These are phyloP conservation scores for Entamoeba histolytica DNA, from an alignment of 208 protist genomes.

Conservation along the genomic window DNA sequence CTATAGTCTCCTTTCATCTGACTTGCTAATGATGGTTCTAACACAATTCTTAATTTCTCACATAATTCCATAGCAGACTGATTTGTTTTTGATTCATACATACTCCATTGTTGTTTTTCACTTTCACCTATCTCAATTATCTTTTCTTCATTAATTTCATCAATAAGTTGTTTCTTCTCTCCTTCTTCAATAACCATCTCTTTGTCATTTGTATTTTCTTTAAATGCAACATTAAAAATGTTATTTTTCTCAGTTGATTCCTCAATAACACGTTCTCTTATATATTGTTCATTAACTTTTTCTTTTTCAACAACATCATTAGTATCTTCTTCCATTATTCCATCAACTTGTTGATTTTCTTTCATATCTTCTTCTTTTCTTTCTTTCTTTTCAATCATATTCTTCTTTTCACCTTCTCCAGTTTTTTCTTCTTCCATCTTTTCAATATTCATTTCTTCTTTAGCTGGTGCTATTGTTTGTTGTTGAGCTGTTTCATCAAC, in stretches of 20 bases:
- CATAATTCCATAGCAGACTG: background rate
- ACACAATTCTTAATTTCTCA: slow-evolving; percentile 90
- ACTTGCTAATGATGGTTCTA: slow-evolving; percentile 81
- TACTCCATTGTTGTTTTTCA: background rate
- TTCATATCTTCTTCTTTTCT: background rate
- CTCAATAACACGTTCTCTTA: background rate
- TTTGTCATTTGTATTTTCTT: background rate
- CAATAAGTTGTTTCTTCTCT: background rate
- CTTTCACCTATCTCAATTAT: background rate
- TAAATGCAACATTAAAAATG: background rate
- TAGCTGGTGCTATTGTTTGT: background rate
- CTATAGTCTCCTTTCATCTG: slow-evolving; percentile 94
- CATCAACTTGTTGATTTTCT: background rate
- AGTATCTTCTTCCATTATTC: background rate
- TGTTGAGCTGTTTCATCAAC: background rate
- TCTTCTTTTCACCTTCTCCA: background rate
- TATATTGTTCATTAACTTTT: background rate
- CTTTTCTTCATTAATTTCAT: background rate
- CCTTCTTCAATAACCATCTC: background rate
- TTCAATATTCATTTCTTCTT: background rate
- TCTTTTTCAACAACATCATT: background rate
- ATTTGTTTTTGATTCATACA: background rate
- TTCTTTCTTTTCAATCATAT: background rate
- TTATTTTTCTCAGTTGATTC: background rate
- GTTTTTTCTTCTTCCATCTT: background rate